Evolutionary conservation across 306 rosid species (phyloP).

Genomic region (Lathyrus aphaca): DNA sequence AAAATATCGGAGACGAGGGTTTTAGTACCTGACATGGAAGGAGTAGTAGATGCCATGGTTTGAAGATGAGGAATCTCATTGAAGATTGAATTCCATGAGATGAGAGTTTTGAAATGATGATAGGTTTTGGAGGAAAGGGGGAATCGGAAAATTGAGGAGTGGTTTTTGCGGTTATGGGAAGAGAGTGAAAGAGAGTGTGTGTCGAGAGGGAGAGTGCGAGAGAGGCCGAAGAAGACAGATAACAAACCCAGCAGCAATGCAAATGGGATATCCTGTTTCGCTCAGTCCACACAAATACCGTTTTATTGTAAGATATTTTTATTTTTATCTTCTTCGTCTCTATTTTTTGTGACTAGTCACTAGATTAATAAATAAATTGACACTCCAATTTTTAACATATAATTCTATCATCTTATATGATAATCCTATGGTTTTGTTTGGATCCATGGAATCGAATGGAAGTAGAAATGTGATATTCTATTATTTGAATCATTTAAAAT

Average conservation of each 20-base stretch:
- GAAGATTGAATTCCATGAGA: constrained; percentile 52
- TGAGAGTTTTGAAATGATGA: not conserved
- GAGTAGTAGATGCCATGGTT: constrained; percentile 82
- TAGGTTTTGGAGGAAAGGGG: not conserved
- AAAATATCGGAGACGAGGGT: not conserved
- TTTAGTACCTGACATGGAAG: constrained; percentile 84
- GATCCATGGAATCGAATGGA: no score
- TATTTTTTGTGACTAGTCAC: not conserved
- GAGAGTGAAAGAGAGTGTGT: constrained; percentile 15
- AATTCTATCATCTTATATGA: no score
- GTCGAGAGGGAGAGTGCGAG: constrained; percentile 9
- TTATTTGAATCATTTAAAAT: no score
- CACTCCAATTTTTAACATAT: no score
- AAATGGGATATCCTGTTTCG: constrained; percentile 57
- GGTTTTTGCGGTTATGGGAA: not conserved
- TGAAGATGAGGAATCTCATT: constrained; percentile 68
- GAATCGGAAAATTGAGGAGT: not conserved
- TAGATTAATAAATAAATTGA: no score
- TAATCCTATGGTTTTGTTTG: no score
- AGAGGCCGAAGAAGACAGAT: constrained; percentile 41
- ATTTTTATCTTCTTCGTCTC: not conserved
- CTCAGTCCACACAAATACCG: constrained; percentile 91
- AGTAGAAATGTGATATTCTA: no score
- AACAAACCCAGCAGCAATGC: constrained; percentile 40
- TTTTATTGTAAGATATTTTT: constrained; percentile 47